These are phyloP conservation scores for Lomentospora prolificans DNA, from an alignment of 2,329 filamentous ascomycete genomes.

Conservation along the genomic window DNA sequence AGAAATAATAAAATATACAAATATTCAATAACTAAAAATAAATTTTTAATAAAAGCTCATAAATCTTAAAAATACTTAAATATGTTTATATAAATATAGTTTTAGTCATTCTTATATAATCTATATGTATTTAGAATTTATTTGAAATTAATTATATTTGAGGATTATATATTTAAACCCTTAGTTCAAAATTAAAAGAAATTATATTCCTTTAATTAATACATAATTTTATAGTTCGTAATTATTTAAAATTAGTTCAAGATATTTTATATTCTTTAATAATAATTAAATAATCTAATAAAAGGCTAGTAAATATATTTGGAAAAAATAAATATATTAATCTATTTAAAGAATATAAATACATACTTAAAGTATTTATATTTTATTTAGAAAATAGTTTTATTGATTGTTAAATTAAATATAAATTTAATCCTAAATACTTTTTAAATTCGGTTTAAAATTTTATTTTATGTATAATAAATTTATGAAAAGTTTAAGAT, in stretches of 20 bases:
- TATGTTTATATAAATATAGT: slow-evolving; percentile 1
- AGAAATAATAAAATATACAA: neutral
- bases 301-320: slow-evolving; percentile 13
- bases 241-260: neutral
- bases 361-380: slow-evolving; percentile 13
- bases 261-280: neutral
- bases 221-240: neutral
- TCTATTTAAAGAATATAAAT: slow-evolving; percentile 12
- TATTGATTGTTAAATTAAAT: slow-evolving; percentile 10
- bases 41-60: neutral
- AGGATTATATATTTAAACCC: neutral
- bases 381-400: slow-evolving; percentile 10
- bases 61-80: neutral
- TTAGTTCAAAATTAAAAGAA: neutral
- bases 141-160: neutral
- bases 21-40: neutral
- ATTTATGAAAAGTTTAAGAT: slow-evolving; percentile 10
- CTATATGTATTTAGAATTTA: neutral
- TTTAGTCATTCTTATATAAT: neutral
- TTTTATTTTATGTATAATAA: slow-evolving; percentile 7
- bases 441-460: slow-evolving; percentile 11
- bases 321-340: slow-evolving; percentile 11
- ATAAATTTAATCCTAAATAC: slow-evolving; percentile 9
- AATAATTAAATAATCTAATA: slow-evolving; percentile 6
- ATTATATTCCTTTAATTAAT: neutral